Base-by-base conservation (phyloP, 2,329 filamentous ascomycete species). In the Diaporthe velutina region DNA sequence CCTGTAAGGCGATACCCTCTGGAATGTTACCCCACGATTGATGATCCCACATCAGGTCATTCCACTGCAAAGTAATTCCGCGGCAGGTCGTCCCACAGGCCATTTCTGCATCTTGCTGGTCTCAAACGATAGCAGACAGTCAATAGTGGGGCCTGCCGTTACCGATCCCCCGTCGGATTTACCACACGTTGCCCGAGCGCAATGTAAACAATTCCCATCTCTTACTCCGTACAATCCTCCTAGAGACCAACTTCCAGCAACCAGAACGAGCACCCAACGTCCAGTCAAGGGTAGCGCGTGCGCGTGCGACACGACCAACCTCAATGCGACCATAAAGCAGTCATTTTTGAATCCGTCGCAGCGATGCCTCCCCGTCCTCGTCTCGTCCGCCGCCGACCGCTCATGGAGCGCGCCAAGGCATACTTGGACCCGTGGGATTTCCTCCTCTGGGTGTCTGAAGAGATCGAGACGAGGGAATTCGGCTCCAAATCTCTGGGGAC, bases 391-490 rank as follows among this genome's bases (percentile, higher is more conserved):
- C 92, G 92, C 80, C 91, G 91, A 82, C 93, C 97, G 82, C 89
- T 98, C 78, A 82, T 86, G 40, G 93, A 98, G 88, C 94, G 96
- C 83, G 89, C 98, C 83, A 91, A 92, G 82, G 89, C 94, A 73
- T 92, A 92, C 83, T 86, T 98, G 75, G 96, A 98, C 81, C 95
- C 95, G 4, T 93, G 94, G 86, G 97, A 99, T 84, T 94, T 96
- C 80, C 86, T 97, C 71, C 91, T 99, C 25, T 98, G 95, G 94
- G 84, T 98, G 2, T 97, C 95, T 0, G 96, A 98, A 82, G 95
- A 98, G 84, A 90, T 99, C 75, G 96, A 98, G 82, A 95, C 95
- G 38, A 93, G 93, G 81, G 94, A 98, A 79, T 97, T 95, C 92
- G 94, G 98, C 79, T 95, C 96, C 28, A 93, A 94, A 78, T 86